These are phyloP conservation scores for Trypanosomatidae sp. DNA, from an alignment of 208 protist species.

Conservation along the genomic window DNA sequence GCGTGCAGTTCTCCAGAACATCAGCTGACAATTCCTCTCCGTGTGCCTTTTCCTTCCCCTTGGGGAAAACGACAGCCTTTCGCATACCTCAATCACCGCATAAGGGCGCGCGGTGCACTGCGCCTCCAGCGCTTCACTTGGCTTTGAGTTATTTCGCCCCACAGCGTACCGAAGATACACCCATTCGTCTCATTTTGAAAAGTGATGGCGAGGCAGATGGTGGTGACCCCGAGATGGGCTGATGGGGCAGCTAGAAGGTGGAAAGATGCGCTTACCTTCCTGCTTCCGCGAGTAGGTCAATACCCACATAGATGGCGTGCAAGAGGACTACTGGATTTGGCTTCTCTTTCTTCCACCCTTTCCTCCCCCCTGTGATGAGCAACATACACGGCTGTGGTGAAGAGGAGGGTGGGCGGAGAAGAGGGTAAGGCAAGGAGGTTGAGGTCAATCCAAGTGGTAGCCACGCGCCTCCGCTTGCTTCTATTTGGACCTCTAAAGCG, in stretches of 20 bases:
- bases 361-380: not conserved
- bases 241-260: not conserved
- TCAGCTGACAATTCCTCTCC: slow-evolving; percentile 9
- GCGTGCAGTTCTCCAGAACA: slow-evolving; percentile 73
- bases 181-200: not conserved
- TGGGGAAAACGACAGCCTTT: not conserved
- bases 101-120: not conserved
- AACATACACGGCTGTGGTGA: not conserved
- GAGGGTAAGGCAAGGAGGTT: not conserved
- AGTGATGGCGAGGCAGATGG: not conserved
- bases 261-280: no score
- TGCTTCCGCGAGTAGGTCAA: not conserved
- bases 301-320: not conserved
- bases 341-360: no score
- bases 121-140: not conserved
- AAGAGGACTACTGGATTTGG: not conserved
- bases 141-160: not conserved
- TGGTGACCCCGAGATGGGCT: not conserved
- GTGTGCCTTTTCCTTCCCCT: slow-evolving; percentile 11
- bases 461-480: not conserved
- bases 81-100: not conserved
- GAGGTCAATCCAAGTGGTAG: not conserved
- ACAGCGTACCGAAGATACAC: not conserved
- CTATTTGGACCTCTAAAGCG: not conserved
- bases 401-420: not conserved